Percentiles rank a stretch among this genome's conserved stretches.
Evolutionary conservation across 306 rosid species (phyloP).

Genomic region (Malus asiatica): DNA sequence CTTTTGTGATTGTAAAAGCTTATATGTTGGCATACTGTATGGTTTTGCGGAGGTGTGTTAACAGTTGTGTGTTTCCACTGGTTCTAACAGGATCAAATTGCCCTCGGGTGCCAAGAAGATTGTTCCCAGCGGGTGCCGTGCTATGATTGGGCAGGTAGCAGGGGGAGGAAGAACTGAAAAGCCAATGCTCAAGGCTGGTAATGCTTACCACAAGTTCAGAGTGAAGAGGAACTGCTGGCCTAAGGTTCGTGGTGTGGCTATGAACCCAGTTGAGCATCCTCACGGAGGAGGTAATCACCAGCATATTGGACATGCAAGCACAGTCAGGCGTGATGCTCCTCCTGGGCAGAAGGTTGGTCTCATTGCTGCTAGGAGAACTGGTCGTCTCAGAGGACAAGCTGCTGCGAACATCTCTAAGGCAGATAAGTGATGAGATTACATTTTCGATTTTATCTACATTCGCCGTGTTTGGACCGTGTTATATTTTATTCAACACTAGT

Average conservation of each 20-base stretch:
- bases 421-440: not conserved
- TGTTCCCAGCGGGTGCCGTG: conserved; percentile 13
- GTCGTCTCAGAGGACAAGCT: conserved; percentile 16
- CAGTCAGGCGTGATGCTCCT: conserved; percentile 19
- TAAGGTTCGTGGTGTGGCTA: conserved; percentile 18
- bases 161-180: conserved; percentile 16
- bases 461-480: not conserved
- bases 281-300: conserved; percentile 22
- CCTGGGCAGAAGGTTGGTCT: conserved; percentile 22
- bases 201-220: conserved; percentile 16
- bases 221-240: conserved; percentile 24
- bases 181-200: conserved; percentile 22
- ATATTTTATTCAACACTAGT: not conserved
- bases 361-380: conserved; percentile 18
- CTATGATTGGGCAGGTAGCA: conserved; percentile 17
- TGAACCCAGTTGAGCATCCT: conserved; percentile 19
- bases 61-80: not conserved
- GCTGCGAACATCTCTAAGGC: conserved; percentile 1
- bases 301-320: conserved; percentile 21
- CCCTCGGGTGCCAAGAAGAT: conserved; percentile 18
- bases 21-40: too few species aligned
- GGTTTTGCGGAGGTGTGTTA: not conserved
- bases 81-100: conserved; percentile 10
- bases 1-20: not conserved
- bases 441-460: not conserved